Evolutionary conservation across 2,329 filamentous ascomycete genomes (phyloP).

Genomic region (Aureobasidium sp.): DNA sequence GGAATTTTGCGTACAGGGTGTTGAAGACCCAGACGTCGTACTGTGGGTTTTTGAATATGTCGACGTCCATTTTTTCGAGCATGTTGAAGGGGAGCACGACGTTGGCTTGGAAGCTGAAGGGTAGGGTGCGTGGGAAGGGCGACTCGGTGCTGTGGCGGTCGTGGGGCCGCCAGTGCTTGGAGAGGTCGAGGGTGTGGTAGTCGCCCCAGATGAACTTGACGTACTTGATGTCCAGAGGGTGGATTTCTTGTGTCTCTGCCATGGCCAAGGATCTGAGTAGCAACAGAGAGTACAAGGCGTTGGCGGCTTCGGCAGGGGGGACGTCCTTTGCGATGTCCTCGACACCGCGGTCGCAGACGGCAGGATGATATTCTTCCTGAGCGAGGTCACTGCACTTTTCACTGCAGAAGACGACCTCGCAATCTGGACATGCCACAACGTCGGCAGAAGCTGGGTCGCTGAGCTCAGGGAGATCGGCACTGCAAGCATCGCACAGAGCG

Average conservation of each 20-base stretch:
- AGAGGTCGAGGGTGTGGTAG: conserved; percentile 38
- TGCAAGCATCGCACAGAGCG: conserved; percentile 83
- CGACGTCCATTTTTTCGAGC: conserved; percentile 76
- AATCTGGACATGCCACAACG: conserved; percentile 45
- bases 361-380: conserved; percentile 50
- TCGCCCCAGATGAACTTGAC: conserved; percentile 61
- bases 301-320: conserved; percentile 50
- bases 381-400: conserved; percentile 50
- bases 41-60: conserved; percentile 55
- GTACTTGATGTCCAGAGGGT: conserved; percentile 54
- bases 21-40: conserved; percentile 82
- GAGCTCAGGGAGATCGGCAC: conserved; percentile 55
- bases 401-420: conserved; percentile 56
- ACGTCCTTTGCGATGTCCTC: conserved; percentile 54
- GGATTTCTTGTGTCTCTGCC: conserved; percentile 51
- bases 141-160: conserved; percentile 9
- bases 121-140: conserved; percentile 51
- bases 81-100: conserved; percentile 69
- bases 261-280: conserved; percentile 54
- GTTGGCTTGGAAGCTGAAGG: conserved; percentile 71
- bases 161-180: conserved; percentile 19
- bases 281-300: conserved; percentile 54
- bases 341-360: conserved; percentile 49
- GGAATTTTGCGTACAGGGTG: conserved; percentile 86
- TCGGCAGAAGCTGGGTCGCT: conserved; percentile 21